phyloP scores from a whole-genome alignment of 805 yeast species.

The Saturnispora galanensis region DNA sequence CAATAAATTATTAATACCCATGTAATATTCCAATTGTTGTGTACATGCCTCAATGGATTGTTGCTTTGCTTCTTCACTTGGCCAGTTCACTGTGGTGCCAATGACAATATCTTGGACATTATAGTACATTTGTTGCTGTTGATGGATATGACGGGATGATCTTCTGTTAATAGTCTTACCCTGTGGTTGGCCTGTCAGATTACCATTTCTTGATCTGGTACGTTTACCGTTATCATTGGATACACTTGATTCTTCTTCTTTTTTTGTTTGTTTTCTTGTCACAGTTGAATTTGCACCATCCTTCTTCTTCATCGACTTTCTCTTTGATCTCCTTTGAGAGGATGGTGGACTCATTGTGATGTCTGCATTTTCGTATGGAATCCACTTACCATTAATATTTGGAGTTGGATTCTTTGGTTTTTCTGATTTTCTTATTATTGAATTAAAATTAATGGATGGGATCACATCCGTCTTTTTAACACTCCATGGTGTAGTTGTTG shows the following conservation, averaged over 20 bases:
- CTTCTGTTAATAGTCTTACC: not conserved
- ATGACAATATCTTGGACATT: slow-evolving; percentile 3
- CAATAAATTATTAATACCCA: slow-evolving; percentile 76
- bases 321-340: slow-evolving; percentile 3
- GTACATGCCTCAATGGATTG: slow-evolving; percentile 19
- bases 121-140: not conserved
- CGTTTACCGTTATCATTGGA: slow-evolving; percentile 5
- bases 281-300: not conserved
- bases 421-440: slow-evolving; percentile 13
- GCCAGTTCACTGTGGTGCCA: slow-evolving; percentile 10
- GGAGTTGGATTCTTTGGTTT: not conserved
- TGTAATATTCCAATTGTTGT: slow-evolving; percentile 80
- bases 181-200: not conserved
- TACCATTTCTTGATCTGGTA: not conserved
- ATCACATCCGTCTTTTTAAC: slow-evolving; percentile 18
- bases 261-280: slow-evolving; percentile 2
- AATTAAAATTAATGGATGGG: slow-evolving; percentile 15
- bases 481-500: slow-evolving; percentile 56
- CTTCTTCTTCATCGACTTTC: not conserved
- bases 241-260: slow-evolving; percentile 2
- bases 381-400: slow-evolving; percentile 52
- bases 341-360: no score
- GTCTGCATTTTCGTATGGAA: slow-evolving; percentile 47
- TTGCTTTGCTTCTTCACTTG: slow-evolving; percentile 8
- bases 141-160: not conserved